Percentiles rank a stretch among this genome's conserved stretches.
Evolutionary conservation across 73 alveolate genomes (phyloP).

Genomic region (Uronychia setigera): DNA sequence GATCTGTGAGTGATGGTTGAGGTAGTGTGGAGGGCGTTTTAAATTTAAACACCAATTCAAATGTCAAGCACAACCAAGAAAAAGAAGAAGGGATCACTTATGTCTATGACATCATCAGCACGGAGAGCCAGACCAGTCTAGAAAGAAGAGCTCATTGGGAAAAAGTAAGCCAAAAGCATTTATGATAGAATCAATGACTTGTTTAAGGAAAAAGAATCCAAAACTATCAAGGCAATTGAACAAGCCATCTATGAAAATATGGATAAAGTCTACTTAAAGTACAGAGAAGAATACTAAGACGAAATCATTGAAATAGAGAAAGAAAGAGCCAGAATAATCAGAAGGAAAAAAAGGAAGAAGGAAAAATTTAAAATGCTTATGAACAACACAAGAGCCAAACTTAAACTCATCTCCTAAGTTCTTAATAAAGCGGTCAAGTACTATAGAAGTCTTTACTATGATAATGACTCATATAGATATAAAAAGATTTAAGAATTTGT

Average conservation of each 20-base stretch:
- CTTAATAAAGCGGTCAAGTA: conserved; percentile 48
- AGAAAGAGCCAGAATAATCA: conserved; percentile 48
- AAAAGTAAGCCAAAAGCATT: too few relatives aligned
- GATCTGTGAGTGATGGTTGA: too few relatives aligned
- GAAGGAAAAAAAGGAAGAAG: conserved; percentile 52
- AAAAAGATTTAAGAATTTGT: conserved; percentile 44
- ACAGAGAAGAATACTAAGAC: conserved; percentile 30
- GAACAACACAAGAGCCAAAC: conserved; percentile 21
- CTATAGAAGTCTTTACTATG: conserved; percentile 52
- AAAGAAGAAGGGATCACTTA: too few relatives aligned
- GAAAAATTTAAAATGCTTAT: conserved; percentile 32
- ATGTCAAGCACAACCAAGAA: too few relatives aligned
- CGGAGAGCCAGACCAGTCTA: conserved; percentile 45
- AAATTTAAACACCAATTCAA: too few relatives aligned
- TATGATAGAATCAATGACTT: conserved; percentile 60
- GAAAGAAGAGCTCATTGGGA: conserved; percentile 55
- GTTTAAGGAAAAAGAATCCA: conserved; percentile 37
- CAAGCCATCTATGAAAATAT: conserved; percentile 45
- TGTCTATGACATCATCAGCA: too few relatives aligned
- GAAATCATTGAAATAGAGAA: conserved; percentile 46
- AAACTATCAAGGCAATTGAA: conserved; percentile 24
- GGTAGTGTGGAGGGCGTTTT: too few relatives aligned
- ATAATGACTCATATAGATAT: conserved; percentile 65
- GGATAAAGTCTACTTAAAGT: conserved; percentile 19
- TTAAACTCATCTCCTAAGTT: conserved; percentile 15